Evolutionary conservation across 2,329 filamentous ascomycete genomes (phyloP), one percentile per base, ranked within the genome.

Genomic region (Trichoderma sp.): DNA sequence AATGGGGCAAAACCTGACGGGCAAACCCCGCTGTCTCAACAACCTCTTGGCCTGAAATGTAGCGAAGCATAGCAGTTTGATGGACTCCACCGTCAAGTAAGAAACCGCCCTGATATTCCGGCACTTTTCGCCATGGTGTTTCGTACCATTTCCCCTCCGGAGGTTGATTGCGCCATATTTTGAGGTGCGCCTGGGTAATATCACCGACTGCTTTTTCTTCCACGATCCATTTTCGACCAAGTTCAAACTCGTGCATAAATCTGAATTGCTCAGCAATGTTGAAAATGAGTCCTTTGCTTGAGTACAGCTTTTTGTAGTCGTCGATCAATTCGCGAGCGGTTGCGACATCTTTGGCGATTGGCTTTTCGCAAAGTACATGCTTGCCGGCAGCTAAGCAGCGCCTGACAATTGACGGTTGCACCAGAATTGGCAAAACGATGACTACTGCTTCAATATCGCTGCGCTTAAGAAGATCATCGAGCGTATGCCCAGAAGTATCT

Each of bases 351-450:
- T 71, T 71, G 18, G 68, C 68, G 12, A 71, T 65, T 14, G 68
- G 68, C 30, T 71, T 71, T 65, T 71, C 68, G 30, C 58, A 71
- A 7, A 71, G 36, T 11, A 71, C 68, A 24, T 71, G 68, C 30
- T 71, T 71, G 15, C 68, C 68, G 6, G 68, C 58, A 24, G 68
- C 60, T 56, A 71, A 39, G 30, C 58, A 71, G 12, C 61, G 68
- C 34, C 68, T 53, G 14, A 71, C 61, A 34, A 71, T 65, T 6
- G 62, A 32, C 28, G 68, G 68, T 5, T 71, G 68, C n/a, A 71
- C 43, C 26, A 71, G 61, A n/a, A 71, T 71, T n/a, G 68, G 68
- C 11, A 71, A 24, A 18, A 71, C 60, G 36, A 71, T 57, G 5
- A 71, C 18, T 1, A 65, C 60, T 2, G 60, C 43, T 24, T 65